Conservation (phyloP, 129 eudicot genomes). For the Silybum marianum region DNA sequence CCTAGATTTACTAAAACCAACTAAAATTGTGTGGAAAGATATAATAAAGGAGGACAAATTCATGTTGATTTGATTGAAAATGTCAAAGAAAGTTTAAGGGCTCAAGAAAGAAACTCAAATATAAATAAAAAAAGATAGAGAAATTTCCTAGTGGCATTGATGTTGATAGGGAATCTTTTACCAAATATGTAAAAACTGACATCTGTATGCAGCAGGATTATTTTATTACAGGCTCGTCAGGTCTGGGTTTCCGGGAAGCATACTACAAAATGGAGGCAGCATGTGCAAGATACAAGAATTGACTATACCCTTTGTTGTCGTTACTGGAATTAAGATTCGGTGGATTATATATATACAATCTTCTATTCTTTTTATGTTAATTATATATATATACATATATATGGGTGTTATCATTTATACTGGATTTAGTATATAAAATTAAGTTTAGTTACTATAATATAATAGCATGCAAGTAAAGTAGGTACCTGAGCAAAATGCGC, state of each 20-base stretch:
- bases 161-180: slow-evolving; percentile 43
- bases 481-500: slow-evolving; percentile 97
- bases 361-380: not conserved
- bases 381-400: too few species aligned
- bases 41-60: not conserved
- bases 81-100: slow-evolving; percentile 22
- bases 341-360: slow-evolving; percentile 14
- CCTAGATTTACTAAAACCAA: not conserved
- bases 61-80: not conserved
- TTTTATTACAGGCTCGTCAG: slow-evolving; percentile 16
- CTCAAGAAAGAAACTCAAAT: slow-evolving; percentile 27
- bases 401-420: too few species aligned
- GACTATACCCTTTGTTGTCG: slow-evolving; percentile 40
- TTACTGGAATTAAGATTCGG: slow-evolving; percentile 48
- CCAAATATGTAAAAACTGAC: not conserved
- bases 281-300: slow-evolving; percentile 49
- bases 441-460: not conserved
- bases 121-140: not conserved
- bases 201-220: slow-evolving; percentile 15
- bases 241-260: slow-evolving; percentile 41
- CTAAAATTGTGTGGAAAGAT: not conserved
- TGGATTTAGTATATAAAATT: slow-evolving; percentile 2
- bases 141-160: slow-evolving; percentile 37
- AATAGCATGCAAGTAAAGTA: not conserved
- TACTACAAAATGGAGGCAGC: slow-evolving; percentile 44